Percentiles rank a stretch among this genome's conserved stretches.
phyloP scores from a whole-genome alignment of 163 green algal species.

The Prototheca wickerhamii region DNA sequence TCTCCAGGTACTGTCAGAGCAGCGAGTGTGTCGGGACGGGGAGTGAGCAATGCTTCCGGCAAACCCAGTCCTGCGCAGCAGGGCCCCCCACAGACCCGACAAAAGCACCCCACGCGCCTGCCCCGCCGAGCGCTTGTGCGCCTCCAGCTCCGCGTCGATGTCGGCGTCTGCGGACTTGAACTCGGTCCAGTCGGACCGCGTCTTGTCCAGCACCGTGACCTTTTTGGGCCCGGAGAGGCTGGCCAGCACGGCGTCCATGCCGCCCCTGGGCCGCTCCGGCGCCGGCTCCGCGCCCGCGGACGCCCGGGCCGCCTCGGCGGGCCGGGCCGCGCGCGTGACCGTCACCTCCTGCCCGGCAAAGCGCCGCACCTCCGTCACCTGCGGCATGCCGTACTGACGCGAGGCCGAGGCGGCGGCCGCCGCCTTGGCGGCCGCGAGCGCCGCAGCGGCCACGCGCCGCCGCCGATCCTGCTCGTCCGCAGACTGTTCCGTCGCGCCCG shows the following conservation, averaged over 20 bases:
- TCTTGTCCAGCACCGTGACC: constrained; percentile 83
- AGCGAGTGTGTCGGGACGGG: neutral
- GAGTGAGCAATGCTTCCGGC: too few species aligned
- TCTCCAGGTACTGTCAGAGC: constrained; percentile 50
- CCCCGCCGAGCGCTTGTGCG: constrained; percentile 59
- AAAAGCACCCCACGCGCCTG: constrained; percentile 25
- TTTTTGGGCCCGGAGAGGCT: constrained; percentile 67
- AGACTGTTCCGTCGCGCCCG: neutral
- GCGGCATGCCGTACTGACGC: constrained; percentile 29
- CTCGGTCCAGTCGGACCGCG: constrained; percentile 70
- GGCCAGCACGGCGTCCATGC: constrained; percentile 65
- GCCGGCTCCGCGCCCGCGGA: neutral
- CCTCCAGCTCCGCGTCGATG: constrained; percentile 79
- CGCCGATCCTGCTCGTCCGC: constrained; percentile 5
- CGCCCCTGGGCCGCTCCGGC: constrained; percentile 21
- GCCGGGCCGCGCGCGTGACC: constrained; percentile 45
- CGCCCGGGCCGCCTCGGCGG: constrained; percentile 35
- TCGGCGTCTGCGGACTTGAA: constrained; percentile 52
- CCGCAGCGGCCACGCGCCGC: constrained; percentile 20
- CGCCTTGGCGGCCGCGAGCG: constrained; percentile 28
- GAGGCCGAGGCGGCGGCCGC: constrained; percentile 15
- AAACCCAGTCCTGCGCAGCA: too few species aligned
- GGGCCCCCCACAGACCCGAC: neutral
- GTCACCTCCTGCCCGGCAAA: constrained; percentile 77
- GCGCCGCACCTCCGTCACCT: constrained; percentile 54